Conservation (phyloP, 345 rosid species). For the Eucalyptus fibrosa region DNA sequence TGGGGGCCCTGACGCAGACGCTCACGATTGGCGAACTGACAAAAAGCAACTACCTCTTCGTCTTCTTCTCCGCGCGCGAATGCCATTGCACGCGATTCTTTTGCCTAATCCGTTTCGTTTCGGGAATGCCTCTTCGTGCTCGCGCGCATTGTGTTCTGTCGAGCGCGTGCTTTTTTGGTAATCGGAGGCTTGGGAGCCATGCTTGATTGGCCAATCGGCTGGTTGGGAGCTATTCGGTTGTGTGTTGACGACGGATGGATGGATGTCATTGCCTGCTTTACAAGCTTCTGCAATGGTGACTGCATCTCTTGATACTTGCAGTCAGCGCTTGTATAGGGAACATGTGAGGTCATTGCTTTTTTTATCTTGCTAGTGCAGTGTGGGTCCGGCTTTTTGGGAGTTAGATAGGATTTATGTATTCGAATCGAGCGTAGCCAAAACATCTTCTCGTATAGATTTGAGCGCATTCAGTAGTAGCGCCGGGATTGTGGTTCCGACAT, state of each 20-base stretch:
- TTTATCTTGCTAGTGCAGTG: background rate
- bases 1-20: background rate
- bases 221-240: background rate
- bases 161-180: background rate
- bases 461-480: background rate
- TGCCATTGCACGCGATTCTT: background rate
- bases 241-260: background rate
- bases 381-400: background rate
- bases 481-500: background rate
- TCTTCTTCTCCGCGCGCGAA: background rate
- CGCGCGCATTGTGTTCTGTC: background rate
- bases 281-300: background rate
- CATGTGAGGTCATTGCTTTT: background rate
- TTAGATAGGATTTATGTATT: background rate
- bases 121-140: background rate
- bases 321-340: background rate
- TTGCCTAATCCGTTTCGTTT: background rate
- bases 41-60: background rate
- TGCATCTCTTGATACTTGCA: background rate
- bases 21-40: background rate
- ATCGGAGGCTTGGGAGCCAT: background rate
- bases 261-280: background rate
- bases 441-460: background rate
- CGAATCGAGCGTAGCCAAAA: background rate
- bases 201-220: background rate